A percentile compares a stretch with the other conserved stretches of the same genome.
phyloP scores from a whole-genome alignment of 148 eudicot genomes.

The Heliosperma pusillum region DNA sequence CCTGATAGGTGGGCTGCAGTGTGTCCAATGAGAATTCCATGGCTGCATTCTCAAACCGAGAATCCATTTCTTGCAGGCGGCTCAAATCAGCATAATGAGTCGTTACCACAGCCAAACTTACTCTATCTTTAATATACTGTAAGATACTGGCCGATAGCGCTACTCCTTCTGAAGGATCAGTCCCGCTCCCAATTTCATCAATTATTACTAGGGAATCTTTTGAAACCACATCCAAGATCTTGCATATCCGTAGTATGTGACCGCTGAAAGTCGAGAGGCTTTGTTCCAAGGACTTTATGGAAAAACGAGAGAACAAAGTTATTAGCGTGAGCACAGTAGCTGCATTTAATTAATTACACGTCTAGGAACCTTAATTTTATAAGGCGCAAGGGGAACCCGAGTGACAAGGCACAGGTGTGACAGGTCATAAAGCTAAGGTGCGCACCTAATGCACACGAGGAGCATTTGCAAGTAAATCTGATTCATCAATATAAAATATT shows the following conservation, averaged over 20 bases:
- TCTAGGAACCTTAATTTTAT: no score
- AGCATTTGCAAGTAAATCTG: no score
- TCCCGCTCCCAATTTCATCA: constrained; percentile 96
- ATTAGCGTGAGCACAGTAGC: constrained; percentile 16
- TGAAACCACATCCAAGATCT: constrained; percentile 73
- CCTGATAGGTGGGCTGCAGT: constrained; percentile 78
- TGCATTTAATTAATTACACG: constrained; percentile 16
- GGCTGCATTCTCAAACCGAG: constrained; percentile 85
- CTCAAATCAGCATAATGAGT: constrained; percentile 93
- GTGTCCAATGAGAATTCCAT: constrained; percentile 89
- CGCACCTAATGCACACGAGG: no score
- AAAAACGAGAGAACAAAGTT: constrained; percentile 19
- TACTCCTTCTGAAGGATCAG: constrained; percentile 96
- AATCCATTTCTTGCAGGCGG: constrained; percentile 56
- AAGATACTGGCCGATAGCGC: constrained; percentile 89
- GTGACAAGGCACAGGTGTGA: no score
- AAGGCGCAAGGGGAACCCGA: no score
- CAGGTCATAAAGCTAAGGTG: no score
- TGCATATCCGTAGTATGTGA: constrained; percentile 66
- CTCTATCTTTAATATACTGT: constrained; percentile 74
- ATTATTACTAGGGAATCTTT: constrained; percentile 74
- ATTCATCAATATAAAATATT: no score
- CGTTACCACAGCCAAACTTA: constrained; percentile 78
- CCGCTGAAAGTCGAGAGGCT: constrained; percentile 97
- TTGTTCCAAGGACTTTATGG: constrained; percentile 81